Evolutionary conservation across 805 yeast genomes (phyloP), one percentile per base, ranked within the genome.

Genomic region (Kuraishia hungarica): DNA sequence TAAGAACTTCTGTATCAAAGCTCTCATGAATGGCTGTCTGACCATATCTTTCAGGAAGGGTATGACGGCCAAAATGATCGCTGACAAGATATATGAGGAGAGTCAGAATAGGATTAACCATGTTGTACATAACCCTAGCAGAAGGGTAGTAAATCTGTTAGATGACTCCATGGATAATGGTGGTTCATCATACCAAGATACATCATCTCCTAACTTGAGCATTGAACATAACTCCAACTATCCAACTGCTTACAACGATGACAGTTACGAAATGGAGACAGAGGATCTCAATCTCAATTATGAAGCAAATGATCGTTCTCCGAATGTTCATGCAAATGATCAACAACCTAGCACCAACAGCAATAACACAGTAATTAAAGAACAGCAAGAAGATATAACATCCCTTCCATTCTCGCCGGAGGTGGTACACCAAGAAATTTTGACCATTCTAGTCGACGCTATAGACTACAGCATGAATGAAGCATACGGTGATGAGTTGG

Each of bases 1-100:
- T 66, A 86, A 83, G 61, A 92, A 91, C 64, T 73, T 92, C 8
- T 89, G 97, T 66, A 67, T 81, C 58, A 87, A 87, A 66, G 96
- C 97, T 0, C 68, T 90, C 50, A 68, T 85, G 2, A 84, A 89
- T 62, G 83, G 75, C 2, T 65, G 87, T 0, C 67, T 83, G 50
- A 89, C 96, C 0, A 84, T 90, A 0, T 78, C 82, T 17, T 80
- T 64, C 57, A 64, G 76, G n/a, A 58, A 65, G 10, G 70, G 64
- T 10, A 78, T 82, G 82, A 71, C 70, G 10, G 77, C 80, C 0
- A 60, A 64, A 15, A 54, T 74, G 26, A 79, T 82, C 19, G 78
- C 78, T 0, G 62, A 69, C 21, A 73, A 67, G 17, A 68, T 80
- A 1, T 62, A 69, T 17, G 55, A 60, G 22, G 83, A 80, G 54